Base-by-base conservation (phyloP, 2,329 filamentous ascomycete species). In the Fusarium chaquense region DNA sequence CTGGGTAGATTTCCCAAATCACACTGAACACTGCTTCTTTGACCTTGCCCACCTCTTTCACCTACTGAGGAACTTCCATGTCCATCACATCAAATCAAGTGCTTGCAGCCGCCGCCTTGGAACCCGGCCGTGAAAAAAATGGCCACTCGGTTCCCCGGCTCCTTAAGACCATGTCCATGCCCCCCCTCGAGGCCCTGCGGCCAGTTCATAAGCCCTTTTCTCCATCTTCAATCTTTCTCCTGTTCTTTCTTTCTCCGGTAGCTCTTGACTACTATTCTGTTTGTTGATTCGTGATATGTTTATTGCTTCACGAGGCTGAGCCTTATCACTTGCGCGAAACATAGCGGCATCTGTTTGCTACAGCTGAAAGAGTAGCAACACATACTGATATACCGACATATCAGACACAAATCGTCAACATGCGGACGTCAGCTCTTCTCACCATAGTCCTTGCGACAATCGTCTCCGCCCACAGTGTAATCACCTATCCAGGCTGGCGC, bases 401-500 rank as follows among this genome's bases (percentile, higher is more conserved):
- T 33, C 20, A 18, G 10, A 56, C 20, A 58, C 51, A 58, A 43
- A 54, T 36, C 56, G 35, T 50, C 78, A 81, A 69, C 26, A 88
- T 87, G 86, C 74, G 83, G 58, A 78, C 79, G 57, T 84, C 84
- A 74, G 75, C 82, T 44, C 47, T 81, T 57, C 60, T 81, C 66
- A 77, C 82, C 58, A 67, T 87, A 59, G 76, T 81, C 76, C 74
- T 83, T 70, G 84, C 84, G 63, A 80, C 83, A 41, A 69, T 90
- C 73, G 83, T 84, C 67, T 82, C 85, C 35, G 89, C 90, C n/a
- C 93, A 97, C 78, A 92, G 87, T n/a, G 87, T 97, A 76, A 91
- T 97, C 78, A 90, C 90, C 67, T 97, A 97, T 77, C 94, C 93
- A 0, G 92, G 92, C 72, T 95, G 91, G 90, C 83, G 94, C 86